Conservation (phyloP, 192 early-diverging fungal genomes). For the Umbelopsis sp. region DNA sequence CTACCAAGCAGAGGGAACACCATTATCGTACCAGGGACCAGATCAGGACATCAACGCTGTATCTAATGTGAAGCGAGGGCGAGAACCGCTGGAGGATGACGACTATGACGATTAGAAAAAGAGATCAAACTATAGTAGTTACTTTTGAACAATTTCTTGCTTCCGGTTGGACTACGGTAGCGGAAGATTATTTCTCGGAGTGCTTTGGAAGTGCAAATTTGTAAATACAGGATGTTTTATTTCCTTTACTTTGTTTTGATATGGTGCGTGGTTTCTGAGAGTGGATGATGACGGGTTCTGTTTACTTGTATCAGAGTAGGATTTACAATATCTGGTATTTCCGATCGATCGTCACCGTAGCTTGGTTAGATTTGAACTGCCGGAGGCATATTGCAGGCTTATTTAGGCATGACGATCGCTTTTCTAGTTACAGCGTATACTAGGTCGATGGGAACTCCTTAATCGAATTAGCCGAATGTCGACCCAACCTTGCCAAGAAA, state of each 20-base stretch:
- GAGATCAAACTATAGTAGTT: not conserved
- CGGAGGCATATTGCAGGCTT: no score
- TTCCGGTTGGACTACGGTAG: no score
- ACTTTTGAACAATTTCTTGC: not conserved
- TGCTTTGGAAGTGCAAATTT: not conserved
- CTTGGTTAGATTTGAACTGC: no score
- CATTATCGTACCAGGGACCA: not conserved
- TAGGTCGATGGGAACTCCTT: no score
- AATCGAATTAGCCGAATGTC: no score
- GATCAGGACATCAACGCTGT: not conserved
- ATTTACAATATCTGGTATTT: no score
- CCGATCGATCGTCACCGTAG: no score
- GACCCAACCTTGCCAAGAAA: no score
- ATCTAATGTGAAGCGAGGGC: constrained; percentile 14
- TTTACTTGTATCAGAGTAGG: no score
- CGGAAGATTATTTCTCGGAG: not conserved
- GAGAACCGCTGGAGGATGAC: constrained; percentile 34
- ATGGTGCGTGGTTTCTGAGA: not conserved
- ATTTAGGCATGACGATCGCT: no score
- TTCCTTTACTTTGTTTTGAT: not conserved
- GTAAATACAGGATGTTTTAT: not conserved
- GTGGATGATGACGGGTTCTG: no score
- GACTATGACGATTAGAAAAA: constrained; percentile 27
- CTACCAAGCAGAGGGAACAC: not conserved
- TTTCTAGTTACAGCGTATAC: no score